Conservation (phyloP, 2,329 filamentous ascomycete genomes). For the Trichoderma polysporum region DNA sequence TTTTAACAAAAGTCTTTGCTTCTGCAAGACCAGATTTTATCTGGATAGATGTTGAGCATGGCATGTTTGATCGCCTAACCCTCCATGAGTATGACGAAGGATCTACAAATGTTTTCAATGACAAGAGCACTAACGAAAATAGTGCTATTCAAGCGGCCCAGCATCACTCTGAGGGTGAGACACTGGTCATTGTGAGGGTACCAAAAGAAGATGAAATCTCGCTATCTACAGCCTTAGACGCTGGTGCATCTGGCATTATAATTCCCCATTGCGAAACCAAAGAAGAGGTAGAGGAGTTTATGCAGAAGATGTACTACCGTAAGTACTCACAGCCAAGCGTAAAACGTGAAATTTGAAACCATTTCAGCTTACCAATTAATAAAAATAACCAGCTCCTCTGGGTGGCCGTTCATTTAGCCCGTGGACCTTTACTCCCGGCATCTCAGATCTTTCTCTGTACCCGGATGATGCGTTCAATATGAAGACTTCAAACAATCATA, state of each 20-base stretch:
- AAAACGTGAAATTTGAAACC: not conserved
- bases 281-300: conserved; percentile 13
- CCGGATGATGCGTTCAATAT: conserved; percentile 11
- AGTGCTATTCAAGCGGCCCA: conserved; percentile 9
- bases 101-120: not conserved
- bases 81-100: conserved; percentile 1
- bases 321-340: not conserved
- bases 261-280: conserved; percentile 10
- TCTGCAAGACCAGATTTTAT: conserved; percentile 8
- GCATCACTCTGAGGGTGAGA: conserved; percentile 12
- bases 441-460: conserved; percentile 13
- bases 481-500: conserved; percentile 7
- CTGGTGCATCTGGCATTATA: conserved; percentile 14
- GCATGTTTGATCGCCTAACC: conserved; percentile 9
- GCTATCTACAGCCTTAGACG: conserved; percentile 7
- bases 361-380: not conserved
- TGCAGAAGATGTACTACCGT: conserved; percentile 7
- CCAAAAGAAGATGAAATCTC: conserved; percentile 7
- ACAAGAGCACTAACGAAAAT: not conserved
- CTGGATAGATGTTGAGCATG: conserved; percentile 17
- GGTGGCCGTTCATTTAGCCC: conserved; percentile 13
- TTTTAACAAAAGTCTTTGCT: conserved; percentile 9
- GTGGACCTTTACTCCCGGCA: conserved; percentile 11
- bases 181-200: conserved; percentile 3
- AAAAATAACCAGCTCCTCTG: not conserved